Evolutionary conservation across 2,329 filamentous ascomycete species (phyloP), one percentile per base, ranked within the genome.

Genomic region (Colletotrichum sublineola): DNA sequence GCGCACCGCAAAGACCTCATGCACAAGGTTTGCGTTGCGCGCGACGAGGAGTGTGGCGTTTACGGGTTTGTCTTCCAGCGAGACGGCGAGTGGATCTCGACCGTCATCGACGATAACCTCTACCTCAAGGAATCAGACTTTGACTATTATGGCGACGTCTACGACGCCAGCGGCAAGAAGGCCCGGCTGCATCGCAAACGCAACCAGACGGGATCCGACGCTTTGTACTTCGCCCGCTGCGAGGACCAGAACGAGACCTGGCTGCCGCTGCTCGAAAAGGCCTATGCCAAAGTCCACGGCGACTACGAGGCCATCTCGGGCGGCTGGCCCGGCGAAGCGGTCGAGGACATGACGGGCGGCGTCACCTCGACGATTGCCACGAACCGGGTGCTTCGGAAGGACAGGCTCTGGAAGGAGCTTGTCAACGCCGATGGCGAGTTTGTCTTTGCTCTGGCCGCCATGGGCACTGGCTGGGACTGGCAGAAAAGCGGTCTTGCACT

Each of bases 61-160:
- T 94, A 94, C 75, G 92, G 92, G 3, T 93, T 94, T 75, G 91
- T 94, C 40, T 93, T 94, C 79, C 89, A 91, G 79, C 86, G 92
- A 77, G 83, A 94, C 75, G 91, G 91, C 57, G 91, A 93, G 78
- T 94, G 92, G 92, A 87, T 92, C 60, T 89, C 90, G 33, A 90
- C 90, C 52, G 90, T 94, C 56, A 88, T 94, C 58, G 92, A 94
- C 76, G 92, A 94, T 79, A 93, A 93, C 77, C 71, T 81, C n/a
- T 81, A 80, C 57, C 66, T 81, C 31, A 75, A 36, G 5, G 61
- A 76, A 31, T 75, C 73, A 20, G 79, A 81, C 46, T 71, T 67
- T 36, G 56, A 63, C 53, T 68, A 55, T 53, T 68, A 74, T 18
- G 74, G 69, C 3, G 79, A 83, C 60, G 74, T 78, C n/a, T 83